Evolutionary conservation across 2,329 filamentous ascomycete species (phyloP), one percentile per base, ranked within the genome.

Genomic region (Colletotrichum costaricense): DNA sequence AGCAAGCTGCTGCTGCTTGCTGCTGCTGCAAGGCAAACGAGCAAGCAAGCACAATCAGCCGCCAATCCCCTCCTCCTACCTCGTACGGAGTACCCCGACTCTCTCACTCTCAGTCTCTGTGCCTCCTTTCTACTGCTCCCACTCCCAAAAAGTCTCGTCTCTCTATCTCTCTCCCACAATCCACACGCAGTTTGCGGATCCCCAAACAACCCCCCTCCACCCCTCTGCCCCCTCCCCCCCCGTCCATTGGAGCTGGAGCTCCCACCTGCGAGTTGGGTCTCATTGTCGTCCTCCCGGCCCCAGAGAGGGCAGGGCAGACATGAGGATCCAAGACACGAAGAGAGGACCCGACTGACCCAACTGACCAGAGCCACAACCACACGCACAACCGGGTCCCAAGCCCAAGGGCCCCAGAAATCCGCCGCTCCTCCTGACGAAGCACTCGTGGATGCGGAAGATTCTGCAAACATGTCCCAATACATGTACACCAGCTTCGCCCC

Each of bases 401-500:
- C 28, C 49, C 30, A 55, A 63, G 60, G 42, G 60, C 60, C 60
- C 60, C 60, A 54, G 60, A 63, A 63, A 54, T 54, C 60, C 42
- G 42, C 46, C 52, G 19, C 46, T 42, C 22, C 58, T 54, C 28
- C 46, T 35, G 60, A 63, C 42, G 60, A 63, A 63, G 60, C 60
- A 54, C 19, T 12, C 42, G 60, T 42, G 26, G 38, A 63, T 63
- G 62, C 69, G 46, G 46, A 54, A 72, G 54, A 64, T 59, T 72
- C 54, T 72, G 69, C 69, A 72, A 72, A 69, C 65, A 72, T 72
- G 69, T 72, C 69, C 65, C 69, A 72, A 65, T 76, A 76, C 74
- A 76, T 76, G 73, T 76, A 75, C 66, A 72, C 73, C 73, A 67
- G 58, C 56, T 22, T 73, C 59, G 69, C 73, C 63, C 73, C 74